Conservation (phyloP, 345 rosid species). For the Dipteronia dyeriana region DNA sequence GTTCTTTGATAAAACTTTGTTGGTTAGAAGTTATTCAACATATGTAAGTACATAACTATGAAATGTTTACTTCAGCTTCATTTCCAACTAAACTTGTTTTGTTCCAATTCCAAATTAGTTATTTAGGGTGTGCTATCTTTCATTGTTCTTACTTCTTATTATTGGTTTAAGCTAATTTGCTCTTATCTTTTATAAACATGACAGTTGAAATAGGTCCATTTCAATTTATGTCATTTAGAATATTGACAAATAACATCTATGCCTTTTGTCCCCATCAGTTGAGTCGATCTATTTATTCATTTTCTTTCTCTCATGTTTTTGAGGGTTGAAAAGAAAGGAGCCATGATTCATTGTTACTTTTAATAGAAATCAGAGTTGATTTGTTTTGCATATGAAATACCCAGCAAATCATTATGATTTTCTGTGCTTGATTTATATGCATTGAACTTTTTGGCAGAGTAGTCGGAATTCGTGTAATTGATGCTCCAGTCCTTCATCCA, state of each 20-base stretch:
- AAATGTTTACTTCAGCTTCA: neutral
- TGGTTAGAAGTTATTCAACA: neutral
- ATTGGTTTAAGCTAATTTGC: neutral
- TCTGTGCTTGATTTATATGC: slow-evolving; percentile 23
- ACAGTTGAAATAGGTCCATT: neutral
- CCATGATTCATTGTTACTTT: neutral
- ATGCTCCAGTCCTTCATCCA: slow-evolving; percentile 89
- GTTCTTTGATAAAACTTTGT: neutral
- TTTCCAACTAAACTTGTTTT: neutral
- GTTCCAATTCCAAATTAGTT: neutral
- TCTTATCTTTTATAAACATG: neutral
- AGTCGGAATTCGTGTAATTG: slow-evolving; percentile 67
- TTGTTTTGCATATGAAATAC: neutral
- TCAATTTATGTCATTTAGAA: neutral
- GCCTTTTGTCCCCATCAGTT: neutral
- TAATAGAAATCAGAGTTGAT: neutral
- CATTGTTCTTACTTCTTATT: neutral
- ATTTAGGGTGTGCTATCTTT: neutral
- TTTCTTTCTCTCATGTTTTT: neutral
- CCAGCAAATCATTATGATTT: neutral
- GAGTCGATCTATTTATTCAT: neutral
- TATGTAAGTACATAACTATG: neutral
- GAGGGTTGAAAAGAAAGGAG: neutral
- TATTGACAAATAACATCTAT: neutral
- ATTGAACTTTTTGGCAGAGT: slow-evolving; percentile 55